Evolutionary conservation across 2,329 filamentous ascomycete species (phyloP).

Genomic region (Akanthomyces lecanii): DNA sequence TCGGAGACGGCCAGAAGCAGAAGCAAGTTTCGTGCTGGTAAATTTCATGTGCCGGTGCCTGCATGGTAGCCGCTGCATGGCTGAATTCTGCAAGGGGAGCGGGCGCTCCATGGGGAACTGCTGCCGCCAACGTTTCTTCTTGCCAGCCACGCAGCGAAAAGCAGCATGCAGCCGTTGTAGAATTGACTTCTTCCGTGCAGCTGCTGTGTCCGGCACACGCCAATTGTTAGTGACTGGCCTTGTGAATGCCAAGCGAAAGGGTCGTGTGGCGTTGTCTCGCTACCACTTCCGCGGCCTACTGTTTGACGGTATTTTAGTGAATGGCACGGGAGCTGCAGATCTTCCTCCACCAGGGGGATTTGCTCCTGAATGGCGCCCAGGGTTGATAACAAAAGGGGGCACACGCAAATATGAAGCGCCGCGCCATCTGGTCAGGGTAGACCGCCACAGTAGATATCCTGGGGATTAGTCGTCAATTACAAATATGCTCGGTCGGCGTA

Average conservation of each 20-base stretch:
- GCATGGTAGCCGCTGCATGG: neutral
- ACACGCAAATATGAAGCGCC: constrained; percentile 10
- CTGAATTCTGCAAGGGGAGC: neutral
- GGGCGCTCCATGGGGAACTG: neutral
- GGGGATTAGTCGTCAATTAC: neutral
- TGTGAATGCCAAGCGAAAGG: neutral
- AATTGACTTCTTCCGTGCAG: neutral
- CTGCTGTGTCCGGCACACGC: neutral
- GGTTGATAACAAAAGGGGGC: neutral
- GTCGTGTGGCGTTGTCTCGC: neutral
- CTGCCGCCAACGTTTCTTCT: neutral
- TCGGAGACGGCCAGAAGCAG: neutral
- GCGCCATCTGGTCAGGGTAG: neutral
- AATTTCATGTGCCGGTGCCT: too few species aligned
- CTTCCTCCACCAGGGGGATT: neutral
- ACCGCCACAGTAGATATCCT: neutral
- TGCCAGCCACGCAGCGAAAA: neutral
- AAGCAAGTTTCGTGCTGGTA: neutral
- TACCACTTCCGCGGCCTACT: neutral
- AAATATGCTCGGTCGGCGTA: neutral
- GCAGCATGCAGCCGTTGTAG: neutral
- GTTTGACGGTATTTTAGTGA: neutral
- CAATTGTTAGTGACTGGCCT: neutral
- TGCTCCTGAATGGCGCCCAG: neutral
- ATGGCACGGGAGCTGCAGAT: constrained; percentile 2